Conservation (phyloP, 2,329 filamentous ascomycete genomes). For the Epichloe scottii region DNA sequence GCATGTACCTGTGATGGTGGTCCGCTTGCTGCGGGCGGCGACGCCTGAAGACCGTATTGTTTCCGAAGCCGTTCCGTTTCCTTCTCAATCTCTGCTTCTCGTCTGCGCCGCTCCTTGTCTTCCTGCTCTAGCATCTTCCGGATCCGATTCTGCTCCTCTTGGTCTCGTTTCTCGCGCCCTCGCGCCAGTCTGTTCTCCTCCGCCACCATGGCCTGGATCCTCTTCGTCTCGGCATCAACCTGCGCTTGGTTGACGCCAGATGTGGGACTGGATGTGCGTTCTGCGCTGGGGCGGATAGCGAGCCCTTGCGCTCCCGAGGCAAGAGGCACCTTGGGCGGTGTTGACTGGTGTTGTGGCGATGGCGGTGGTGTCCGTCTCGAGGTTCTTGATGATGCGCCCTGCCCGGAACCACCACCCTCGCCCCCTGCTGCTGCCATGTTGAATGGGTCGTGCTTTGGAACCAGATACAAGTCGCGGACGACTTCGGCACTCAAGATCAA, state of each 20-base stretch:
- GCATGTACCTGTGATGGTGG: slow-evolving; percentile 4
- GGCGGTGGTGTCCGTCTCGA: slow-evolving; percentile 10
- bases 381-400: neutral
- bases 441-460: slow-evolving; percentile 61
- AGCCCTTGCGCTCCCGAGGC: slow-evolving; percentile 27
- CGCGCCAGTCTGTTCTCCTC: slow-evolving; percentile 38
- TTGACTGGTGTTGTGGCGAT: slow-evolving; percentile 11
- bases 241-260: slow-evolving; percentile 16
- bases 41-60: slow-evolving; percentile 47
- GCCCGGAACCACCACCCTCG: neutral
- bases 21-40: slow-evolving; percentile 22
- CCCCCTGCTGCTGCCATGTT: slow-evolving; percentile 45
- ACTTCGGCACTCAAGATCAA: slow-evolving; percentile 52
- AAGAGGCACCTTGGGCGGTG: neutral
- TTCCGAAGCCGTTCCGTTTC: slow-evolving; percentile 73
- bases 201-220: slow-evolving; percentile 45
- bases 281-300: slow-evolving; percentile 11
- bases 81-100: slow-evolving; percentile 51
- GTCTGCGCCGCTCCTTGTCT: slow-evolving; percentile 41
- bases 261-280: neutral
- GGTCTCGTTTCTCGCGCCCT: slow-evolving; percentile 44
- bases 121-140: slow-evolving; percentile 56
- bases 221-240: slow-evolving; percentile 66
- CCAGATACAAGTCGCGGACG: slow-evolving; percentile 52
- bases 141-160: slow-evolving; percentile 40